phyloP scores from a whole-genome alignment of 1,284 basidiomycete species.

The Thelephora terrestris region DNA sequence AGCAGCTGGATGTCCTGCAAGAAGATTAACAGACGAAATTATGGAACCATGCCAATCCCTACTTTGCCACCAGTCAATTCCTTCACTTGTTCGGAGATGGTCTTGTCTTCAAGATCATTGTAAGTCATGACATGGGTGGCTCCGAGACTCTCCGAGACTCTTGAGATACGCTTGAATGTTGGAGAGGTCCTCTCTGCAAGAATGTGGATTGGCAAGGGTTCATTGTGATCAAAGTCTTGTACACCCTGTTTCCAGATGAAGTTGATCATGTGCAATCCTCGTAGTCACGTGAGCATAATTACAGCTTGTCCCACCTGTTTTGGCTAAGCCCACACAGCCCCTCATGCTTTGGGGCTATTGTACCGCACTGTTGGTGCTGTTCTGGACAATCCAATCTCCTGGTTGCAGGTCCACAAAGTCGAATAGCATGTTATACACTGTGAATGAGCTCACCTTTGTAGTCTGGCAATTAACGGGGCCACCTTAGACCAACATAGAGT shows the following conservation, averaged over 20 bases:
- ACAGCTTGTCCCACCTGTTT: constrained; percentile 66
- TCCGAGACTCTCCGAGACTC: constrained; percentile 51
- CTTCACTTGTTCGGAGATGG: constrained; percentile 39
- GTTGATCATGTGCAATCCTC: constrained; percentile 65
- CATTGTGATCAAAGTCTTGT: too few species aligned
- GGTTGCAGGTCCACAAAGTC: constrained; percentile 53
- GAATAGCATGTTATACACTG: constrained; percentile 73
- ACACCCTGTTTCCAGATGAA: constrained; percentile 70
- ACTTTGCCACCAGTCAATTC: constrained; percentile 26
- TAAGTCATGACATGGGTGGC: constrained; percentile 70
- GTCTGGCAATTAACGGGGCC: too few species aligned
- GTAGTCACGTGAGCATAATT: constrained; percentile 67
- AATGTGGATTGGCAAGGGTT: background rate
- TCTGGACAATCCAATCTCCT: constrained; percentile 75
- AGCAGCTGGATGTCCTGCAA: constrained; percentile 49
- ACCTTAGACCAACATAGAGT: too few species aligned
- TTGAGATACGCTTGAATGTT: constrained; percentile 41
- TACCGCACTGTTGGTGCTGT: constrained; percentile 72
- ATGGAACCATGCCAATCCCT: background rate
- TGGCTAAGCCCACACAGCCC: background rate
- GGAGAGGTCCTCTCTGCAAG: constrained; percentile 39
- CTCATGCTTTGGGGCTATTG: too few species aligned
- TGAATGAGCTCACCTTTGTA: constrained; percentile 70
- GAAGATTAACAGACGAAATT: background rate
- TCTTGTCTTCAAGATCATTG: constrained; percentile 52